These are phyloP conservation scores for Gardenia jasminoides DNA, from an alignment of 257 asterid species.

Conservation along the genomic window DNA sequence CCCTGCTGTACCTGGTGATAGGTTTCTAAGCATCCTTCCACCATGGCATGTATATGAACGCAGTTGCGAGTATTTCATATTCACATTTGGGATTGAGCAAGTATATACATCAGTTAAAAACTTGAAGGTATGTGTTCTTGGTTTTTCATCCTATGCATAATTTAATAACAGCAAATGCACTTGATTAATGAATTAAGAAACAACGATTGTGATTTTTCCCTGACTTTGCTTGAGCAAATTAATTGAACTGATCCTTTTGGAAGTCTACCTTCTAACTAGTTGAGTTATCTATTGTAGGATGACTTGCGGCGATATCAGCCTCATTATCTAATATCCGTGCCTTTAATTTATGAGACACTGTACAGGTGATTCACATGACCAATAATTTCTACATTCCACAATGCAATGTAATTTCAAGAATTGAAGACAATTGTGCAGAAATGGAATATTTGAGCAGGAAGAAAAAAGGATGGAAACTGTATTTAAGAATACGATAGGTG, in stretches of 20 bases:
- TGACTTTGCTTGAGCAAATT: neutral
- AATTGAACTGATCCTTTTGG: neutral
- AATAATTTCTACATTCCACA: neutral
- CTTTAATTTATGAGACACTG: constrained; percentile 86
- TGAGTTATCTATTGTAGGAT: constrained; percentile 49
- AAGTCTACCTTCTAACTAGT: constrained; percentile 8
- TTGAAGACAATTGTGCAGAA: neutral
- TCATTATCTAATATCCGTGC: constrained; percentile 77
- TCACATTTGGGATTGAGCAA: constrained; percentile 67
- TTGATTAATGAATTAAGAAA: neutral
- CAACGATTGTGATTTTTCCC: neutral
- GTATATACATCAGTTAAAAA: constrained; percentile 73
- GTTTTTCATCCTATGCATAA: neutral
- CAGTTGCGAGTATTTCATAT: constrained; percentile 78
- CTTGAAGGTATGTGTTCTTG: constrained; percentile 52
- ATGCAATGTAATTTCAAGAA: neutral
- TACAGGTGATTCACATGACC: constrained; percentile 51
- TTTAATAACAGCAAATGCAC: constrained; percentile 1
- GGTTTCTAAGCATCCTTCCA: constrained; percentile 91
- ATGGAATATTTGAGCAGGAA: neutral
- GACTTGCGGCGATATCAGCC: constrained; percentile 82
- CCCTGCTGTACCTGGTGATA: constrained; percentile 83
- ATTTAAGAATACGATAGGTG: neutral
- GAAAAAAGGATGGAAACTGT: neutral
- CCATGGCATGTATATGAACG: constrained; percentile 99